Evolutionary conservation across 371 early-diverging fungal species (phyloP).

Genomic region (Mucor saturninus): DNA sequence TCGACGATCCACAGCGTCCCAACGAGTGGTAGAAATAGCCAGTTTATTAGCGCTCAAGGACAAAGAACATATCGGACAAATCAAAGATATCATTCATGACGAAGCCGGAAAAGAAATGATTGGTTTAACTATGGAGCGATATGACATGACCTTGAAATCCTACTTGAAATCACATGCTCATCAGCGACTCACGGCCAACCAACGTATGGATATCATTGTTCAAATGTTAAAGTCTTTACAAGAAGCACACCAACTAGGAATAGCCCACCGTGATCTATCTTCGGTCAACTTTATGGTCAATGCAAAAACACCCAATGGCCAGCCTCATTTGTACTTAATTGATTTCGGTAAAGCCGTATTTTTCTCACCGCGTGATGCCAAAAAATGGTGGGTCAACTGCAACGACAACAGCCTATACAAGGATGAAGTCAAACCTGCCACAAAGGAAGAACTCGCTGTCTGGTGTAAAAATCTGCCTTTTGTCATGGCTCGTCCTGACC

Average conservation of each 20-base stretch:
- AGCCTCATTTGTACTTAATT: conserved; percentile 48
- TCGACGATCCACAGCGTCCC: conserved; percentile 47
- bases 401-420: conserved; percentile 34
- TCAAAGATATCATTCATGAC: conserved; percentile 40
- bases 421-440: conserved; percentile 42
- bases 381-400: conserved; percentile 57
- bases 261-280: conserved; percentile 68
- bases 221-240: conserved; percentile 61
- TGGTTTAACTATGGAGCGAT: conserved; percentile 49
- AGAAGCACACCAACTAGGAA: conserved; percentile 56
- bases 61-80: conserved; percentile 38
- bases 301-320: conserved; percentile 21
- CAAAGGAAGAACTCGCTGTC: conserved; percentile 42
- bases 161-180: conserved; percentile 53
- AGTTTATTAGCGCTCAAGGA: conserved; percentile 42
- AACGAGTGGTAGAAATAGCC: conserved; percentile 47
- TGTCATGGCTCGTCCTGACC: conserved; percentile 61
- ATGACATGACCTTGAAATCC: conserved; percentile 55
- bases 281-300: conserved; percentile 71
- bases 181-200: conserved; percentile 49
- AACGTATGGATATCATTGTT: conserved; percentile 56
- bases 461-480: conserved; percentile 56
- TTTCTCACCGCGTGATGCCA: conserved; percentile 48
- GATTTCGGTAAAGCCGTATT: conserved; percentile 71
- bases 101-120: conserved; percentile 36